phyloP scores from a whole-genome alignment of 2,329 filamentous ascomycete genomes.

The Thielaviopsis musarum region DNA sequence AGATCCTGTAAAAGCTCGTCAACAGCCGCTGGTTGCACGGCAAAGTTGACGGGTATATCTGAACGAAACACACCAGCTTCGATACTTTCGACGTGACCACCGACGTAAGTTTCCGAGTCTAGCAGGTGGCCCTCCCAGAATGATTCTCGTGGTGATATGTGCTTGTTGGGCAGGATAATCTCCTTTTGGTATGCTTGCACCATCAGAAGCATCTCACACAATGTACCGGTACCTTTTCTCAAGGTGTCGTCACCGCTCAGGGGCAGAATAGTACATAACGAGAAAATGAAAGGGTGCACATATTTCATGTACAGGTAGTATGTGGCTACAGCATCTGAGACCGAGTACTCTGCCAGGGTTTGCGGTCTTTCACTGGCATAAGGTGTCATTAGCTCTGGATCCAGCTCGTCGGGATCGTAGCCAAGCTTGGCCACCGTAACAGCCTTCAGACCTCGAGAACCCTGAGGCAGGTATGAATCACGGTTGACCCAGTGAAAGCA shows the following conservation, averaged over 20 bases:
- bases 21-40: conserved; percentile 72
- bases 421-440: conserved; percentile 96
- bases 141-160: conserved; percentile 73
- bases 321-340: conserved; percentile 95
- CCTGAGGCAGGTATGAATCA: conserved; percentile 94
- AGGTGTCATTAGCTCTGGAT: conserved; percentile 93
- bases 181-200: conserved; percentile 87
- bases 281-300: conserved; percentile 99
- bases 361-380: conserved; percentile 82
- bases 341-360: conserved; percentile 90
- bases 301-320: conserved; percentile 99
- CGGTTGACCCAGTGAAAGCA: conserved; percentile 98
- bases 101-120: conserved; percentile 95
- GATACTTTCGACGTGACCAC: conserved; percentile 97
- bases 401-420: conserved; percentile 94
- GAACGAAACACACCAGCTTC: conserved; percentile 93
- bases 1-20: conserved; percentile 78
- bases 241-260: conserved; percentile 83
- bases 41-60: conserved; percentile 89
- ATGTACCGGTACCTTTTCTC: conserved; percentile 87
- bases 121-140: conserved; percentile 96
- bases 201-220: conserved; percentile 99
- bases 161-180: conserved; percentile 92
- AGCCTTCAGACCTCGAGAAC: conserved; percentile 90
- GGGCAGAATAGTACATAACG: conserved; percentile 88